Evolutionary conservation across 768 basidiomycete species (phyloP).

Genomic region (Coprinopsis sp.): DNA sequence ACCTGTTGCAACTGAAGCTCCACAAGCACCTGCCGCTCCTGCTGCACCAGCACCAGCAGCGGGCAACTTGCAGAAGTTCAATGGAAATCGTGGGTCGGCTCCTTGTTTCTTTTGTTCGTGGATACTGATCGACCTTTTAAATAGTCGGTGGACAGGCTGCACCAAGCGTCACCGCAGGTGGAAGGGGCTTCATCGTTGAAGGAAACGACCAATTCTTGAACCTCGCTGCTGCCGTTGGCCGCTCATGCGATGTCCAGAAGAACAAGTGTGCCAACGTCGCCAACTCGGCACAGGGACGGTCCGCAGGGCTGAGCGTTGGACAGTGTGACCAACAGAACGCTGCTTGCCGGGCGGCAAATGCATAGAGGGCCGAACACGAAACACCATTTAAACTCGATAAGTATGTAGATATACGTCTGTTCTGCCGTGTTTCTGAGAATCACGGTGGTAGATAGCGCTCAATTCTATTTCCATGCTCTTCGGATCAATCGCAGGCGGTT

Average conservation of each 20-base stretch:
- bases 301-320: slow-evolving; percentile 33
- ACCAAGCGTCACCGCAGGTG: slow-evolving; percentile 41
- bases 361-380: slow-evolving; percentile 1
- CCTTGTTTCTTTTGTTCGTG: slow-evolving; percentile 3
- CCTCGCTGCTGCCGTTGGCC: slow-evolving; percentile 43
- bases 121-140: neutral
- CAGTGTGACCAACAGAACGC: slow-evolving; percentile 36
- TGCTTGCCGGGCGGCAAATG: slow-evolving; percentile 24
- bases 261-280: slow-evolving; percentile 50
- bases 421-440: neutral
- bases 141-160: slow-evolving; percentile 37
- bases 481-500: too few species aligned
- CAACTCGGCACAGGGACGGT: slow-evolving; percentile 38
- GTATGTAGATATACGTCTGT: slow-evolving; percentile 6
- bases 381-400: too few species aligned
- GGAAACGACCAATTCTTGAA: slow-evolving; percentile 45
- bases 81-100: slow-evolving; percentile 42
- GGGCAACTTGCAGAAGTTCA: slow-evolving; percentile 49
- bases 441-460: too few species aligned
- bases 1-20: slow-evolving; percentile 8
- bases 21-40: slow-evolving; percentile 10
- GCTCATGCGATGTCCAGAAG: slow-evolving; percentile 57
- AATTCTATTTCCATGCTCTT: too few species aligned
- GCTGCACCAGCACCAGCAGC: slow-evolving; percentile 15
- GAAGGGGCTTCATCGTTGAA: slow-evolving; percentile 44